Percentiles rank a stretch among this genome's conserved stretches.
These are phyloP conservation scores for Carallia brachiata DNA, from an alignment of 345 rosid genomes.

Conservation along the genomic window DNA sequence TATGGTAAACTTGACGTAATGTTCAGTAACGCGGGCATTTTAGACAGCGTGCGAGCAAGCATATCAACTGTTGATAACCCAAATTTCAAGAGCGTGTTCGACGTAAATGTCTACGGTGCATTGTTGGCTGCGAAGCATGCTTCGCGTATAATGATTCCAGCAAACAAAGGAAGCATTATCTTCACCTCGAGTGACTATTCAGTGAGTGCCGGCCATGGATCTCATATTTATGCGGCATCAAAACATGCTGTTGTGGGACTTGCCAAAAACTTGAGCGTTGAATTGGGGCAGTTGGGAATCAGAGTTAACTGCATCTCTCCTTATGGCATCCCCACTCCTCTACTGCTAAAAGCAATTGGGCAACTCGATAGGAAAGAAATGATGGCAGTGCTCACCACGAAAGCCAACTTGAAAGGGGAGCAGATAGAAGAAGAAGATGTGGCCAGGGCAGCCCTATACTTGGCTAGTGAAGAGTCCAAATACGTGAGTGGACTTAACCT, in stretches of 20 bases:
- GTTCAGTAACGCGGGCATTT: slow-evolving; percentile 11
- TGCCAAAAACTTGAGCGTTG: slow-evolving; percentile 7
- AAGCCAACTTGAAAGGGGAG: neutral
- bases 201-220: neutral
- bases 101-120: slow-evolving; percentile 8
- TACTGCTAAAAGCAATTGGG: neutral
- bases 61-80: neutral
- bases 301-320: slow-evolving; percentile 16
- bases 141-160: slow-evolving; percentile 17
- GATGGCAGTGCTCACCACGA: neutral
- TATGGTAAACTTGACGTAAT: slow-evolving; percentile 15
- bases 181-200: slow-evolving; percentile 11
- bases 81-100: slow-evolving; percentile 6
- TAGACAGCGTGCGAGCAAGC: neutral
- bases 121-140: slow-evolving; percentile 20
- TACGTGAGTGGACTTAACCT: slow-evolving; percentile 5
- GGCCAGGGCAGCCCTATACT: neutral
- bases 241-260: slow-evolving; percentile 11
- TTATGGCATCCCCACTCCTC: neutral
- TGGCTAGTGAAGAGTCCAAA: slow-evolving; percentile 5
- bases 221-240: slow-evolving; percentile 11
- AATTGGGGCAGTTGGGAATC: slow-evolving; percentile 11
- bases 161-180: slow-evolving; percentile 9
- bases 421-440: slow-evolving; percentile 4
- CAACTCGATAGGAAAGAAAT: neutral